Base-by-base conservation (phyloP, 1,284 basidiomycete species). In the Porodaedalea pini region DNA sequence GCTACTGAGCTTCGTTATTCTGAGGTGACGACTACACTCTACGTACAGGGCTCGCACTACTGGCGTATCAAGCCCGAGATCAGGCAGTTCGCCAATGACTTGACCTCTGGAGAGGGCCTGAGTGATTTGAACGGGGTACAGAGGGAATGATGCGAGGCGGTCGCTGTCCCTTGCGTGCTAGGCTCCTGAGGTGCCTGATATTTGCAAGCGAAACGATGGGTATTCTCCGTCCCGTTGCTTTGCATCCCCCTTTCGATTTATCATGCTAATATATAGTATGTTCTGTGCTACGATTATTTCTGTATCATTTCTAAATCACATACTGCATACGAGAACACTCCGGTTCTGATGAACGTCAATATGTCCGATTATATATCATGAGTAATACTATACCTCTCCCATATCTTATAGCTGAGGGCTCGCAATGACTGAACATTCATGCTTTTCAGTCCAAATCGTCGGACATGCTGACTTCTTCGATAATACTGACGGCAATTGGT, bases 381-480 rank as follows among this genome's bases (percentile, higher is more conserved):
- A 27, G 64, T 51, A 25, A 4, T 51, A n/a, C n/a, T n/a, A n/a
- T n/a, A n/a, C n/a, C n/a, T n/a, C n/a, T n/a, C n/a, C n/a, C n/a
- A n/a, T n/a, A n/a, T n/a, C n/a, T n/a, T n/a, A n/a, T n/a, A n/a
- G n/a, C n/a, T n/a, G n/a, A n/a, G n/a, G n/a, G n/a, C n/a, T n/a
- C n/a, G n/a, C n/a, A n/a, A n/a, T n/a, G n/a, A n/a, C n/a, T 13
- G 10, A 44, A 21, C 21, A 34, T 5, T 52, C 10, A 7, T 15
- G 13, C 48, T 8, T 29, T 56, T 10, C 23, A 63, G 61, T 75
- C 3, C 74, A 76, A 56, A 68, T 69, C 50, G 75, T 75, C 2
- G 75, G 73, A 1, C 75, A 76, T 57, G 67, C 72, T 11, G 75
- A 76, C 59, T 61, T 76, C n/a, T 68, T 75, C 15, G 59, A 75